phyloP scores from a whole-genome alignment of 495 filamentous ascomycete species.

The Aspergillus coremiiformis region DNA sequence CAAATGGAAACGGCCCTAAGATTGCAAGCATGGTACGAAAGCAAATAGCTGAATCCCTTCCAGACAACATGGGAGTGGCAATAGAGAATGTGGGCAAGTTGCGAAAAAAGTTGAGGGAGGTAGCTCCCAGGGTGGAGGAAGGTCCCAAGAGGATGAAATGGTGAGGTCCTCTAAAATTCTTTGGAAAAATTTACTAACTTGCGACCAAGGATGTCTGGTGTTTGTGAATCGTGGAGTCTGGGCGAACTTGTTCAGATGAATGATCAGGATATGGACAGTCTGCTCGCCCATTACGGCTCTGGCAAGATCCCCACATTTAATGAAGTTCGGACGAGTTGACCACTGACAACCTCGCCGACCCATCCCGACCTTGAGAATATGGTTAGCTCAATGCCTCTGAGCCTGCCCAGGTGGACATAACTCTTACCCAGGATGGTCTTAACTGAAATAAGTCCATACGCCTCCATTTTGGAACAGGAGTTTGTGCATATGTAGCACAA shows the following conservation, averaged over 20 bases:
- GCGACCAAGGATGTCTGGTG: constrained; percentile 65
- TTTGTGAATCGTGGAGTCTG: constrained; percentile 81
- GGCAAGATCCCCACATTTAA: constrained; percentile 35
- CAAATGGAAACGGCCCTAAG: constrained; percentile 93
- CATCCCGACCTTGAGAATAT: neutral
- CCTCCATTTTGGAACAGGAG: neutral
- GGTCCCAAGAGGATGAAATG: constrained; percentile 90
- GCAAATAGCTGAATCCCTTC: constrained; percentile 71
- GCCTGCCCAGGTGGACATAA: neutral
- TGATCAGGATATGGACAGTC: constrained; percentile 72
- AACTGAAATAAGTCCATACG: neutral
- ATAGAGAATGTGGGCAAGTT: constrained; percentile 76
- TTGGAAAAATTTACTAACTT: neutral
- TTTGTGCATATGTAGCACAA: neutral
- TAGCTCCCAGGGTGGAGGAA: constrained; percentile 65
- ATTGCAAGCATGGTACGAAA: constrained; percentile 79
- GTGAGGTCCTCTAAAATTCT: constrained; percentile 35
- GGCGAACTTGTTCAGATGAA: constrained; percentile 81
- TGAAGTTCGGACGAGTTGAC: constrained; percentile 23
- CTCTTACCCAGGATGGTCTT: neutral
- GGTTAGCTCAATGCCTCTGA: neutral
- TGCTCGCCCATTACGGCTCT: constrained; percentile 62
- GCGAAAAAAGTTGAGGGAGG: constrained; percentile 65
- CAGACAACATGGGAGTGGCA: constrained; percentile 68
- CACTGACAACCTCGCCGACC: neutral